phyloP scores from a whole-genome alignment of 2,329 filamentous ascomycete genomes.

The Diplocarpon rosae region DNA sequence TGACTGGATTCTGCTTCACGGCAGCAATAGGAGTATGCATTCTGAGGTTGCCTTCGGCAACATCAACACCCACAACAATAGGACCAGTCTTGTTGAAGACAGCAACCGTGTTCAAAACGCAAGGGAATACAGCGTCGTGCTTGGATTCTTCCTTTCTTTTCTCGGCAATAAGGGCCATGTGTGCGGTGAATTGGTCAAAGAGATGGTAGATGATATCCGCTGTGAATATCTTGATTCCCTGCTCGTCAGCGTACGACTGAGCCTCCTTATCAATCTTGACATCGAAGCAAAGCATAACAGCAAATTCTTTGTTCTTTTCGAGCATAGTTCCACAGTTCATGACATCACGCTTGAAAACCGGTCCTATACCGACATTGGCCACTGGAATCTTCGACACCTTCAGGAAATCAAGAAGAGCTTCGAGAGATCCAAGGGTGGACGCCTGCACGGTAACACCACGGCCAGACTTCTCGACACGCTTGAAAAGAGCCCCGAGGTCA shows the following conservation, averaged over 20 bases:
- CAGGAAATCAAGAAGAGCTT: constrained; percentile 92
- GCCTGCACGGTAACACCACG: constrained; percentile 95
- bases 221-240: constrained; percentile 95
- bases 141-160: constrained; percentile 96
- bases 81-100: constrained; percentile 98
- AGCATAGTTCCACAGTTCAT: constrained; percentile 94
- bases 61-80: constrained; percentile 92
- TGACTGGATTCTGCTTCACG: constrained; percentile 70
- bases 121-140: constrained; percentile 92
- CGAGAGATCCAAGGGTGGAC: constrained; percentile 91
- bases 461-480: constrained; percentile 81
- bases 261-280: constrained; percentile 99
- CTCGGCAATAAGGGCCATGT: constrained; percentile 78
- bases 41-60: constrained; percentile 77
- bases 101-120: constrained; percentile 76
- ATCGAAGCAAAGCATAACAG: constrained; percentile 99
- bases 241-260: constrained; percentile 77
- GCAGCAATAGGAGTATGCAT: constrained; percentile 84
- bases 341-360: constrained; percentile 95
- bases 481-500: constrained; percentile 84
- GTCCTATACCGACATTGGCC: constrained; percentile 91
- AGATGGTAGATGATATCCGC: constrained; percentile 99
- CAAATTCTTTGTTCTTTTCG: constrained; percentile 87
- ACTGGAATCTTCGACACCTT: constrained; percentile 95
- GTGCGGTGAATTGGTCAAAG: constrained; percentile 91